Conservation (phyloP, 2,329 filamentous ascomycete genomes). For the Herpotrichia juniperi region DNA sequence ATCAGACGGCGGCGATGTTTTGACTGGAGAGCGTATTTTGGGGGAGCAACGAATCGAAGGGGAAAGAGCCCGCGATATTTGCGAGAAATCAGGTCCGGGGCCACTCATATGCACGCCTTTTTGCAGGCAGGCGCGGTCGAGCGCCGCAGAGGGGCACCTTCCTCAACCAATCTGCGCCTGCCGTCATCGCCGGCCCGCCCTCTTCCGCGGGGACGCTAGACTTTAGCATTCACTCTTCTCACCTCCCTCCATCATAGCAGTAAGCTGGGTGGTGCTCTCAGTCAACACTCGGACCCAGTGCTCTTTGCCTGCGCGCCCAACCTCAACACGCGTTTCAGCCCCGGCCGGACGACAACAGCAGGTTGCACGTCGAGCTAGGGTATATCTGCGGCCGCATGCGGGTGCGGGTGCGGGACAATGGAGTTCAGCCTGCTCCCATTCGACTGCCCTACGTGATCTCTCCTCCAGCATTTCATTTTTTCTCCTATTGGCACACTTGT, state of each 20-base stretch:
- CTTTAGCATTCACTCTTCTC: neutral
- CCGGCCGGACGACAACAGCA: neutral
- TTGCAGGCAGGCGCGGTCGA: conserved; percentile 1
- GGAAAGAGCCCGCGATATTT: neutral
- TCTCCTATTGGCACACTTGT: conserved; percentile 30
- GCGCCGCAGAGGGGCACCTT: neutral
- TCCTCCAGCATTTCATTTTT: conserved; percentile 13
- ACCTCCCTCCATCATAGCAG: neutral
- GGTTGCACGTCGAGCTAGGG: conserved; percentile 4
- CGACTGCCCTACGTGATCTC: conserved; percentile 31
- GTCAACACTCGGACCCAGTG: neutral
- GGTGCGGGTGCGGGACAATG: neutral
- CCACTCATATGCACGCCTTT: conserved; percentile 13
- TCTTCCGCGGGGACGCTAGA: neutral
- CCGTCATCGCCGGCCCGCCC: neutral
- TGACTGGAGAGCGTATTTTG: conserved; percentile 7
- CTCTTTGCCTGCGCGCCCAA: neutral
- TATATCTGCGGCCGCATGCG: neutral
- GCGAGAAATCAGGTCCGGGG: neutral
- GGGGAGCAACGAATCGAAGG: conserved; percentile 16
- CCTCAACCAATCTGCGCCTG: neutral
- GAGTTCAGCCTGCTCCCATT: conserved; percentile 16
- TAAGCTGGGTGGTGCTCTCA: too few relatives aligned
- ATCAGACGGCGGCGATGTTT: conserved; percentile 5
- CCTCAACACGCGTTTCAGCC: conserved; percentile 2